Evolutionary conservation across 2,329 filamentous ascomycete genomes (phyloP).

Genomic region (Aspergillus japonicus): DNA sequence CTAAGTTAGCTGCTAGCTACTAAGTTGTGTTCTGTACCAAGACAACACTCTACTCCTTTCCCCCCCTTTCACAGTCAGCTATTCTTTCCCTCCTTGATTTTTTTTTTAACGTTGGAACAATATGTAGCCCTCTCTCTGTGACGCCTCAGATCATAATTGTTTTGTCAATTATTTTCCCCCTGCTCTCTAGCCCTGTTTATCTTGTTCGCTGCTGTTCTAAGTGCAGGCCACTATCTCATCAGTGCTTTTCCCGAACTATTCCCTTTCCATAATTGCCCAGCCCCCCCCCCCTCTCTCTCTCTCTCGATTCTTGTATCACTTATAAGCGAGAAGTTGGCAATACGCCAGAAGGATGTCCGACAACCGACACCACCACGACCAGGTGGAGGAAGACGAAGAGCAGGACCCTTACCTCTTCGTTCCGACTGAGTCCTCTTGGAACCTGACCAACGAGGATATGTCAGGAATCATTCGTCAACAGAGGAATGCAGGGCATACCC

Average conservation of each 20-base stretch:
- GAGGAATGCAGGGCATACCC: slow-evolving; percentile 13
- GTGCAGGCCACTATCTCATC: slow-evolving; percentile 19
- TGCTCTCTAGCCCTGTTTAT: slow-evolving; percentile 5
- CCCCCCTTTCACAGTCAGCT: not conserved
- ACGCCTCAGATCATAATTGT: not conserved
- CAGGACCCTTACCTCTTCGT: slow-evolving; percentile 10
- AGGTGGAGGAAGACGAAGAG: slow-evolving; percentile 10
- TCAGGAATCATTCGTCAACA: slow-evolving; percentile 19
- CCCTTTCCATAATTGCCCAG: slow-evolving; percentile 9
- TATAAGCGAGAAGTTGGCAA: slow-evolving; percentile 2
- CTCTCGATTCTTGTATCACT: not conserved
- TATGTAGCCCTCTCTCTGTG: slow-evolving; percentile 13
- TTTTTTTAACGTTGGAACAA: slow-evolving; percentile 1
- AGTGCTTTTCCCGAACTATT: slow-evolving; percentile 6
- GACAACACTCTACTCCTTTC: not conserved
- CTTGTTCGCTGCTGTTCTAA: slow-evolving; percentile 13
- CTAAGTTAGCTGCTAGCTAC: slow-evolving; percentile 1
- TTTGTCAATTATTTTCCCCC: not conserved
- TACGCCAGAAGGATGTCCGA: slow-evolving; percentile 18
- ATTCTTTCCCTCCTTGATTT: not conserved
- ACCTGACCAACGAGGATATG: slow-evolving; percentile 15
- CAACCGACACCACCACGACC: slow-evolving; percentile 5
- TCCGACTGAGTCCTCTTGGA: slow-evolving; percentile 12
- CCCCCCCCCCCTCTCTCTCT: not conserved
- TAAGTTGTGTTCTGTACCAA: not conserved